Evolutionary conservation across 805 yeast genomes (phyloP).

Genomic region (Candida vartiovaarae): DNA sequence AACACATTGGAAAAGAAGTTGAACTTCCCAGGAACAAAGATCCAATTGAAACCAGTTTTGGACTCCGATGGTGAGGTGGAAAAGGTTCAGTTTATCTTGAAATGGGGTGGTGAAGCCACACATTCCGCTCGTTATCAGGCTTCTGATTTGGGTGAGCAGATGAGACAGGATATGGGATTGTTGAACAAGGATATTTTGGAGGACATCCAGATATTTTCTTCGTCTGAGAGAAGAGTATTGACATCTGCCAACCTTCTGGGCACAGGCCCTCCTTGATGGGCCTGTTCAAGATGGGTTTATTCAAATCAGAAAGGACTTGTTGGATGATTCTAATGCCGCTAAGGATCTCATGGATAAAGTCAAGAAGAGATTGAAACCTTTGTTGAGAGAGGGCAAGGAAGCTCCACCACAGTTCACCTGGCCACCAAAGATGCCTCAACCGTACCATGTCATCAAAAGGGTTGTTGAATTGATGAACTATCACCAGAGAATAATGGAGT

Average conservation of each 20-base stretch:
- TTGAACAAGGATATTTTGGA: conserved; percentile 79
- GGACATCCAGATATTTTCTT: conserved; percentile 80
- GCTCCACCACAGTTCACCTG: conserved; percentile 98
- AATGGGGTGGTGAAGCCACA: conserved; percentile 99
- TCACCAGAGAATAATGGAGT: conserved; percentile 76
- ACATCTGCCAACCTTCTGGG: conserved; percentile 88
- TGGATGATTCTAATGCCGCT: conserved; percentile 97
- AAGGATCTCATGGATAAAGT: conserved; percentile 97
- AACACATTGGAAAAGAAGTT: conserved; percentile 84
- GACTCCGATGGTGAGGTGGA: conserved; percentile 67
- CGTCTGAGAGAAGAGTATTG: conserved; percentile 91
- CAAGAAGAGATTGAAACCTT: conserved; percentile 90
- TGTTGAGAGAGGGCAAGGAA: conserved; percentile 89
- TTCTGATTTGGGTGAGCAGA: conserved; percentile 89
- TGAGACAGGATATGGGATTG: conserved; percentile 84
- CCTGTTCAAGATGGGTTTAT: conserved; percentile 72
- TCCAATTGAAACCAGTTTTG: conserved; percentile 87
- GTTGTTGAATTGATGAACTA: conserved; percentile 95
- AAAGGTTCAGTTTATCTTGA: conserved; percentile 89
- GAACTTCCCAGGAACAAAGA: conserved; percentile 91
- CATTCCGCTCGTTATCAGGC: conserved; percentile 96
- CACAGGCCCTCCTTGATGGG: conserved; percentile 57
- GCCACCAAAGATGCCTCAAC: conserved; percentile 99
- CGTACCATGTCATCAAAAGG: conserved; percentile 85
- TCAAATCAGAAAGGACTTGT: conserved; percentile 77